Evolutionary conservation across 2,329 filamentous ascomycete genomes (phyloP), one percentile per base, ranked within the genome.

Genomic region (Alternaria hordeiaustralica): DNA sequence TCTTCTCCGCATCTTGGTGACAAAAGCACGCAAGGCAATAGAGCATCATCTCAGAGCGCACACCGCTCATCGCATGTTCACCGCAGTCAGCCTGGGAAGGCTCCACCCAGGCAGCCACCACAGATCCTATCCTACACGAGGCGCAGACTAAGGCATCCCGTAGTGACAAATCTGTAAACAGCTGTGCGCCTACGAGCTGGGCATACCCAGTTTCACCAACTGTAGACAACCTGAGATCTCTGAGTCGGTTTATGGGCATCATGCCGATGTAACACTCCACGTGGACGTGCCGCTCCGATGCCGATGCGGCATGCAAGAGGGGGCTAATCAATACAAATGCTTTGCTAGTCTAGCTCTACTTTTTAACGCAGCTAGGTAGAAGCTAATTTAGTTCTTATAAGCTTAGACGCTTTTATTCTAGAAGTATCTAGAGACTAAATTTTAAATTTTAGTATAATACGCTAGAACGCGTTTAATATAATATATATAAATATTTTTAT

Each of bases 91-190:
- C 33, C 36, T 18, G 21, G 46, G 12, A 30, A 21, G 56, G 36
- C 46, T 53, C 46, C 46, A 53, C 33, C 21, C 26, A 46, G 15
- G 49, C 41, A 54, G 56, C 47, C 47, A 54, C 47, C 41, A 15
- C 23, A 53, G 25, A 12, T 30, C 25, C 15, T 33, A 41, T 43
- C 15, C 25, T 45, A 28, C 26, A 33, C 36, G 18, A 26, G 21
- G 23, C 15, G 36, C 30, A 21, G 20, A 47, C 36, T 18, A 47
- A 47, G 36, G 43, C 43, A 25, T 43, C n/a, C 36, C 15, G 13
- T 23, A 50, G 30, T 63, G 60, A 63, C 60, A 60, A 63, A 63
- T 60, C 33, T 18, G 10, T 25, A 28, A 28, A 21, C 26, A 44
- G 46, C 55, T 21, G 28, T 23, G 47, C n/a, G 28, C 55, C 20